phyloP scores from a whole-genome alignment of 179 eudicot species.

The Beta corolliflora region DNA sequence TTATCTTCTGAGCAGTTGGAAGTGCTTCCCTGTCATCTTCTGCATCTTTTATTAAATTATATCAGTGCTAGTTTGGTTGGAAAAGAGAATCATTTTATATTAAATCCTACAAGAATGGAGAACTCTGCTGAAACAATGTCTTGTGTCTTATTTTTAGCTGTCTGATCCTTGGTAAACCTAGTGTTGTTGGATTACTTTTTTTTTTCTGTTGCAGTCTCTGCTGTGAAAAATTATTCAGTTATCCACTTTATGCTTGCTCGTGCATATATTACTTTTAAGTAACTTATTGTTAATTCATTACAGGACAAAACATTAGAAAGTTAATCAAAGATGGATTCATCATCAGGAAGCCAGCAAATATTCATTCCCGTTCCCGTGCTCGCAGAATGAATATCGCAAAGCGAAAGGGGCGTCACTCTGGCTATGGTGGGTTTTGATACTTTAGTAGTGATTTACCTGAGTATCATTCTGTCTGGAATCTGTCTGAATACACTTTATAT shows the following conservation, averaged over 20 bases:
- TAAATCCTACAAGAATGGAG: too few species aligned
- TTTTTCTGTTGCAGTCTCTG: neutral
- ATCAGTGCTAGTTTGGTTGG: too few species aligned
- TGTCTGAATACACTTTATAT: too few species aligned
- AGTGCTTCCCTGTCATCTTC: too few species aligned
- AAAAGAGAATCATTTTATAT: too few species aligned
- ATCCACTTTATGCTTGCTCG: neutral
- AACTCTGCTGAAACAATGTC: too few species aligned
- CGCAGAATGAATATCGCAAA: slow-evolving; percentile 94
- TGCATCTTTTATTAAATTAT: too few species aligned
- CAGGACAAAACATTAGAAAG: slow-evolving; percentile 93
- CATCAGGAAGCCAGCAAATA: slow-evolving; percentile 89
- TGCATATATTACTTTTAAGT: neutral
- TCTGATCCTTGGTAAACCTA: too few species aligned
- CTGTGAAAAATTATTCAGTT: neutral
- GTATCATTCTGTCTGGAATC: neutral
- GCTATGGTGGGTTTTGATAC: slow-evolving; percentile 58
- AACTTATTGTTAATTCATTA: slow-evolving; percentile 1
- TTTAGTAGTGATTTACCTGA: neutral
- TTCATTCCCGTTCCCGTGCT: slow-evolving; percentile 91
- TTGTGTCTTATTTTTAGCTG: too few species aligned
- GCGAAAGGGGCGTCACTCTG: slow-evolving; percentile 95
- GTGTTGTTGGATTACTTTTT: too few species aligned
- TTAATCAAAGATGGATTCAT: slow-evolving; percentile 91
- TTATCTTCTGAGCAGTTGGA: too few species aligned